Conservation (phyloP, 139 green algal genomes). For the Chlamydomonas sp. region DNA sequence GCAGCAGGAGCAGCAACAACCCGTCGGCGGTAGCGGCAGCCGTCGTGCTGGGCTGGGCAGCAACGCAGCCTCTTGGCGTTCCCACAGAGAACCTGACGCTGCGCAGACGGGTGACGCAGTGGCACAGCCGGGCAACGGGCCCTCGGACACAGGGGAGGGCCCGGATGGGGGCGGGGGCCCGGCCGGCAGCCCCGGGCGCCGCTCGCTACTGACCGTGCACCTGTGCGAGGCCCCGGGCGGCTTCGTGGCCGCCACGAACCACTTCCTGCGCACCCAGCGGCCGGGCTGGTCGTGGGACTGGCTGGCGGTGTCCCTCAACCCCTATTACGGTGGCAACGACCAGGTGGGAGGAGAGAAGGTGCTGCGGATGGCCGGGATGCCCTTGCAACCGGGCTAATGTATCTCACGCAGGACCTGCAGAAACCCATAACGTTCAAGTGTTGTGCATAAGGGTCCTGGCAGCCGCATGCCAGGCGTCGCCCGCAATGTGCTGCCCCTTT, state of each 20-base stretch:
- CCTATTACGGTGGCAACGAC: constrained; percentile 64
- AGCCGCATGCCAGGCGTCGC: too few relatives aligned
- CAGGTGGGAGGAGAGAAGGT: background rate
- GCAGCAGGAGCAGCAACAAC: background rate
- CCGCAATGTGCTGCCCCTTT: background rate
- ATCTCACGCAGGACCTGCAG: too few relatives aligned
- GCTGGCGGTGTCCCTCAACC: constrained; percentile 59
- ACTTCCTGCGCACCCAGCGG: constrained; percentile 54
- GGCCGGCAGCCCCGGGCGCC: background rate
- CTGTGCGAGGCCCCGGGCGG: constrained; percentile 62
- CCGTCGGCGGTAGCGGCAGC: background rate
- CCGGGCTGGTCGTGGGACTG: constrained; percentile 58
- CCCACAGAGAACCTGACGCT: too few relatives aligned
- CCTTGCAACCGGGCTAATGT: too few relatives aligned
- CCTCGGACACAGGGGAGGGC: too few relatives aligned
- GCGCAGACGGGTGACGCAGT: background rate
- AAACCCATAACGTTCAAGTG: too few relatives aligned
- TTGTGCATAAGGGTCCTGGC: too few relatives aligned
- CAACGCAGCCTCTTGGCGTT: too few relatives aligned
- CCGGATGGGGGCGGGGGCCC: background rate
- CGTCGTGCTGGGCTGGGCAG: background rate
- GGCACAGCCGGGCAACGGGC: background rate
- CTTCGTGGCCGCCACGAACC: constrained; percentile 64
- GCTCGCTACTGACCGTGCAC: constrained; percentile 41
- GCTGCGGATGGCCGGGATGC: too few relatives aligned